Evolutionary conservation across 108 stramenopile species (phyloP), one percentile per base, ranked within the genome.

Genomic region (Pinguiococcus pyrenoidosus): DNA sequence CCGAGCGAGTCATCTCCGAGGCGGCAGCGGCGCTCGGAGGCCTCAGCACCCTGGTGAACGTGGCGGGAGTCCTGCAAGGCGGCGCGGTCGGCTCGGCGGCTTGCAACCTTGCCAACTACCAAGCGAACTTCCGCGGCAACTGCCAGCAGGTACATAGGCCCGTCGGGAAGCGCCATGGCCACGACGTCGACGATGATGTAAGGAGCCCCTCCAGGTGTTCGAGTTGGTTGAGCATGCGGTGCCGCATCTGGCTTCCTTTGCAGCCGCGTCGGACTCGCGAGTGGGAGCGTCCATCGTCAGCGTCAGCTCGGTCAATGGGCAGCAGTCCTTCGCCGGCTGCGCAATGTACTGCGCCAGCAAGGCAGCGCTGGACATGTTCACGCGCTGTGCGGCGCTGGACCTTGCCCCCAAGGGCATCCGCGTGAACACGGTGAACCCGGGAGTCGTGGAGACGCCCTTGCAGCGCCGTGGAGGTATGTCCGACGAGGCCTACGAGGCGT

Each of bases 251-350:
- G 68, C 68, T n/a, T n/a, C n/a, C n/a, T n/a, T n/a, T n/a, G n/a
- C n/a, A n/a, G n/a, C n/a, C n/a, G n/a, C n/a, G n/a, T n/a, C n/a
- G n/a, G n/a, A n/a, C n/a, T n/a, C 36, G 39, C 65, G 20, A 47
- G 39, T 40, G 57, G 14, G 25, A 39, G 14, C 16, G 4, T 2
- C 74, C 5, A 79, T 79, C 41, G 59, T 79, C 22, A 75, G 54
- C 35, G 66, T 79, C n/a, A 73, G 72, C 48, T 64, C 61, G 17
- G 78, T 79, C 21, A 75, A 79, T 45, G 78, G 78, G 29, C 70
- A 72, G 39, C 78, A 79, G 32, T 52, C 73, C 8, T 79, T 79
- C 54, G 58, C 60, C 1, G 71, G 68, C 6, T 72, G 70, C 23
- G 59, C 56, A 16, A 18, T 66, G 7, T 79, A 79, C 39, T 79